Evolutionary conservation across 2,329 filamentous ascomycete genomes (phyloP), one percentile per base, ranked within the genome.

Genomic region (Neocucurbitaria cava): DNA sequence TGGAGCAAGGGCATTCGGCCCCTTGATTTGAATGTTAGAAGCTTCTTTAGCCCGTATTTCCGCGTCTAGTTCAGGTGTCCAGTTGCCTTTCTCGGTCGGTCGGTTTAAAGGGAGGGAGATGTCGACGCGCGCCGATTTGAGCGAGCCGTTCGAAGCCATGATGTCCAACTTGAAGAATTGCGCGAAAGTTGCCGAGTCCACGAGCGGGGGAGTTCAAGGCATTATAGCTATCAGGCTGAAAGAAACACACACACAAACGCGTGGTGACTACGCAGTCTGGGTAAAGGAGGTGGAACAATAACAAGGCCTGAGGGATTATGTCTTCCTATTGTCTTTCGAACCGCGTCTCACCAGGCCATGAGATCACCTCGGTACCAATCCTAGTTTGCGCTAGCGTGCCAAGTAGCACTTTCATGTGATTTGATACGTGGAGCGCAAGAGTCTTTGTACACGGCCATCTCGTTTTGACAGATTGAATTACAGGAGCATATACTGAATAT

Each of bases 41-140:
- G 64, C 52, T 53, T 69, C 67, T 39, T 58, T 59, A 7, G 64
- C 67, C 20, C 71, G 70, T 13, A 72, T 33, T 28, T 62, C 54
- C 8, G 62, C 58, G 31, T 73, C 71, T 17, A 71, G 53, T 28
- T 70, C 62, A 13, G 69, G 62, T 3, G 68, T 66, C 64, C 67
- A 69, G 11, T 60, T 47, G 13, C 64, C 65, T 23, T 56, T 56
- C 18, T 66, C 61, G 10, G 51, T 36, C 7, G 69, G 64, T 5
- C 69, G 66, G 44, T 71, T 68, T 9, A 62, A 49, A 17, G 70
- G 68, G 52, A 67, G 64, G 21, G 74, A 74, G 28, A 74, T 74
- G 39, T 69, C 62, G 45, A 65, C 59, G 46, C 54, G 52, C 18
- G 69, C 59, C 33, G 66, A 61, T 21, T 61, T 55, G 24, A 58